A percentile compares a stretch with the other conserved stretches of the same genome.
Conservation (phyloP, 352 stramenopile genomes). For the Phytophthora pluvialis region DNA sequence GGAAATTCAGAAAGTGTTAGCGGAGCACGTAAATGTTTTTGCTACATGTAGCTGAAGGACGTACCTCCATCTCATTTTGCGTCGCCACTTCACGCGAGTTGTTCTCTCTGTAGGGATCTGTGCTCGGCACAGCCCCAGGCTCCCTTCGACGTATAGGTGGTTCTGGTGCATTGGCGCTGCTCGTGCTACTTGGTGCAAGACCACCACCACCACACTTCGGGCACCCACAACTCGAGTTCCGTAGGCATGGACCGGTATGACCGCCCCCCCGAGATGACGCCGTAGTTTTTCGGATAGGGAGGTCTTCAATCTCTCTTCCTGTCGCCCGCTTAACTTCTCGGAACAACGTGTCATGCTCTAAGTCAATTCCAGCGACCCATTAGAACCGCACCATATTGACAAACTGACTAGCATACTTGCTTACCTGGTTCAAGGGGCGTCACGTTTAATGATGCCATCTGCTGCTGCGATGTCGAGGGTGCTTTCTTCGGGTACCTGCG, state of each 20-base stretch:
- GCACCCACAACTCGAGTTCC: slow-evolving; percentile 76
- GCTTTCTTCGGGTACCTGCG: slow-evolving; percentile 68
- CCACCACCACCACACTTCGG: slow-evolving; percentile 59
- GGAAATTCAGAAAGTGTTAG: slow-evolving; percentile 1
- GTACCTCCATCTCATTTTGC: slow-evolving; percentile 63
- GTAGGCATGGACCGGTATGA: slow-evolving; percentile 61
- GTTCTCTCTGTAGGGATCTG: slow-evolving; percentile 42
- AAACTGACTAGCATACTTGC: slow-evolving; percentile 2
- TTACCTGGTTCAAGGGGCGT: slow-evolving; percentile 59
- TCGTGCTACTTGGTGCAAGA: slow-evolving; percentile 11
- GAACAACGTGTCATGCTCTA: slow-evolving; percentile 85
- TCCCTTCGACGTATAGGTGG: slow-evolving; percentile 50
- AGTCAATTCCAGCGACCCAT: slow-evolving; percentile 39
- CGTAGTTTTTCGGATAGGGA: slow-evolving; percentile 53
- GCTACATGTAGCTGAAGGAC: neutral
- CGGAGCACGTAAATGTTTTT: neutral
- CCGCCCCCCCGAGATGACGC: slow-evolving; percentile 22
- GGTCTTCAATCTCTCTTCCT: slow-evolving; percentile 68
- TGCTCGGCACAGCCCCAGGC: slow-evolving; percentile 18
- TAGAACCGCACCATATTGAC: slow-evolving; percentile 29
- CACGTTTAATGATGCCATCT: slow-evolving; percentile 28
- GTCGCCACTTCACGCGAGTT: slow-evolving; percentile 29
- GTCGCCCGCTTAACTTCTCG: slow-evolving; percentile 83
- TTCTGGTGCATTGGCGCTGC: slow-evolving; percentile 20
- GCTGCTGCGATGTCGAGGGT: slow-evolving; percentile 30